These are phyloP conservation scores for Mycena vulgaris DNA, from an alignment of 768 basidiomycete species.

Conservation along the genomic window DNA sequence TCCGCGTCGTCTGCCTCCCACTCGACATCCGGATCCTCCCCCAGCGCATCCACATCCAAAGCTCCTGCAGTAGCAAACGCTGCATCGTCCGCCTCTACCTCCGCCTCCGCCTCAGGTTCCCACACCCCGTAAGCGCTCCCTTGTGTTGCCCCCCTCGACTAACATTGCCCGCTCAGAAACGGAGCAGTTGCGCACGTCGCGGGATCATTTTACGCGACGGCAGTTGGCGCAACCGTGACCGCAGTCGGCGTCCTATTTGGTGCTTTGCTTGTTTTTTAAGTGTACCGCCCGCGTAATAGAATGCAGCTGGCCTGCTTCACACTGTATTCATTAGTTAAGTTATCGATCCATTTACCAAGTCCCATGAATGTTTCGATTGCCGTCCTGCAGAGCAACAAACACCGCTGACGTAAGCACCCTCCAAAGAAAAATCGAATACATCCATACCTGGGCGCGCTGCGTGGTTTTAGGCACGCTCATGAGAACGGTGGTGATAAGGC, in stretches of 20 bases:
- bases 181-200: neutral
- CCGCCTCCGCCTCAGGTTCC: neutral
- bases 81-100: neutral
- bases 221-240: neutral
- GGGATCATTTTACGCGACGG: neutral
- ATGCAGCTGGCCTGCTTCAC: constrained; percentile 2
- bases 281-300: neutral
- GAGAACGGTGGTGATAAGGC: neutral
- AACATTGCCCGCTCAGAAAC: neutral
- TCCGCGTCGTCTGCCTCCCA: neutral
- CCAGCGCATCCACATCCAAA: neutral
- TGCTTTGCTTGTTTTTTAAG: neutral
- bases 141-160: neutral
- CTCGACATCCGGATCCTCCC: neutral
- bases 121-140: neutral
- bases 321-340: neutral
- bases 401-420: neutral
- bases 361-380: no score
- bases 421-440: neutral
- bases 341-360: neutral
- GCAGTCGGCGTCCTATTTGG: neutral
- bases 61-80: neutral
- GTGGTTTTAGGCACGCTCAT: no score
- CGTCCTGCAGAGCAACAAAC: no score
- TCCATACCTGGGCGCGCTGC: no score